phyloP scores from a whole-genome alignment of 2,329 filamentous ascomycete genomes.

The Septoria petroselini region DNA sequence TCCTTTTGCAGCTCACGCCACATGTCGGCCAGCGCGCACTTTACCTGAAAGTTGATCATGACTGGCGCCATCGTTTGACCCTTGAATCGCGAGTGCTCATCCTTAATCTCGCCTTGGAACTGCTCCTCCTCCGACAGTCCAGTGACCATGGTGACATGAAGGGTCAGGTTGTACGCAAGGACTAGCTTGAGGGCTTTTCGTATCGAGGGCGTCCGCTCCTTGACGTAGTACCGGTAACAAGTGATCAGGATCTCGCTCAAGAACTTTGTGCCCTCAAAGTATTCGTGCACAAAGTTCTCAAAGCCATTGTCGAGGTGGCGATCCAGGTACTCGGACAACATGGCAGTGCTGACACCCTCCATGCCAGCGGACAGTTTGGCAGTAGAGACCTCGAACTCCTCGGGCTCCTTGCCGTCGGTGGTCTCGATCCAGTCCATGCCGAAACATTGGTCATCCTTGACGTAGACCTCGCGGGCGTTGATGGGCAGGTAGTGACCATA shows the following conservation, averaged over 20 bases:
- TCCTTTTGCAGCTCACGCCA: slow-evolving; percentile 97
- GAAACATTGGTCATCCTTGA: slow-evolving; percentile 89
- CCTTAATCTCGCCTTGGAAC: slow-evolving; percentile 78
- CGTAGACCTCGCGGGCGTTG: slow-evolving; percentile 88
- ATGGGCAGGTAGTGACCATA: slow-evolving; percentile 92
- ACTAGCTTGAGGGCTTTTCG: slow-evolving; percentile 94
- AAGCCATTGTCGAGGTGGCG: slow-evolving; percentile 90
- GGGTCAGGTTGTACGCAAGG: slow-evolving; percentile 89
- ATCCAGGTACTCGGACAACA: slow-evolving; percentile 88
- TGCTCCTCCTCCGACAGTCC: slow-evolving; percentile 76
- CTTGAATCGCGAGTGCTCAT: slow-evolving; percentile 79
- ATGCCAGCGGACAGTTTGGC: slow-evolving; percentile 85
- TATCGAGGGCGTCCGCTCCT: slow-evolving; percentile 83
- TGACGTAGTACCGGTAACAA: slow-evolving; percentile 85
- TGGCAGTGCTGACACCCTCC: slow-evolving; percentile 76
- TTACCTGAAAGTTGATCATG: slow-evolving; percentile 99
- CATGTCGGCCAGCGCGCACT: slow-evolving; percentile 94
- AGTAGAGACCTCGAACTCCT: slow-evolving; percentile 80
- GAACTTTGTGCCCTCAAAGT: slow-evolving; percentile 93
- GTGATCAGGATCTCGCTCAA: slow-evolving; percentile 96
- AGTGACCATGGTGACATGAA: slow-evolving; percentile 93
- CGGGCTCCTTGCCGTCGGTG: slow-evolving; percentile 61
- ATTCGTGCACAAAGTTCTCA: slow-evolving; percentile 90
- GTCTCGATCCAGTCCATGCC: slow-evolving; percentile 91
- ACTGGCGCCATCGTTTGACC: slow-evolving; percentile 91